A percentile compares a stretch with the other conserved stretches of the same genome.
Evolutionary conservation across 2,329 filamentous ascomycete species (phyloP).

Genomic region (Bipolaris victoriae): DNA sequence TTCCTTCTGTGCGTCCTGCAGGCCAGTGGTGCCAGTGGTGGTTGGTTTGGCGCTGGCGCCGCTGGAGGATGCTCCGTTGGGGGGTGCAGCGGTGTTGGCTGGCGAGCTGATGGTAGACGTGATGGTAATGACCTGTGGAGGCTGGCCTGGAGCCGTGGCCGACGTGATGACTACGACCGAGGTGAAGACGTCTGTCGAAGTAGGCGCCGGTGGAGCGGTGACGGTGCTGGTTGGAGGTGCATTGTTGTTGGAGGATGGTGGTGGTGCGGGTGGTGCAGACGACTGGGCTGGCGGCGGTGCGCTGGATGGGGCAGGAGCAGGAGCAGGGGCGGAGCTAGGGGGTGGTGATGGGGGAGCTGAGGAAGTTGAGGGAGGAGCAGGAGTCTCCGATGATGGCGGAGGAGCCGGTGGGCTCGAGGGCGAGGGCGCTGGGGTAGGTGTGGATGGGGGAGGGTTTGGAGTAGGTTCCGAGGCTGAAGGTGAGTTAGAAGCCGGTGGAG

Average conservation of each 20-base stretch:
- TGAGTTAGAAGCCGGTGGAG: conserved; percentile 22
- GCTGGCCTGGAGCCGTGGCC: conserved; percentile 27
- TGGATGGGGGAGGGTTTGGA: conserved; percentile 14
- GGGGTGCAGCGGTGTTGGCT: conserved; percentile 9
- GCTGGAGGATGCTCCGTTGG: conserved; percentile 9
- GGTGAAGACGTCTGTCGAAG: conserved; percentile 27
- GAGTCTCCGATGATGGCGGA: conserved; percentile 18
- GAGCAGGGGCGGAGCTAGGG: conserved; percentile 14
- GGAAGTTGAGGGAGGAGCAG: conserved; percentile 25
- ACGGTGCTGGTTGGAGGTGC: conserved; percentile 23
- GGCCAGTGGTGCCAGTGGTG: conserved; percentile 18
- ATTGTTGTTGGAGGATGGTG: not conserved
- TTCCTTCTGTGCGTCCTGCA: conserved; percentile 21
- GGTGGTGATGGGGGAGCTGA: conserved; percentile 9
- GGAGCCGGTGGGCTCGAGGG: conserved; percentile 20
- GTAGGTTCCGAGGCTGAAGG: conserved; percentile 22
- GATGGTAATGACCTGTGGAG: conserved; percentile 25
- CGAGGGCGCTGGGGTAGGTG: conserved; percentile 13
- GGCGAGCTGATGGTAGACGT: conserved; percentile 22
- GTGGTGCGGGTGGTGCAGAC: conserved; percentile 11
- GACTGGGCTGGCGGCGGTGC: conserved; percentile 16
- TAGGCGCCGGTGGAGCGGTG: conserved; percentile 33
- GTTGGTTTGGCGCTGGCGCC: conserved; percentile 14
- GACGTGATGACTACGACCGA: conserved; percentile 34
- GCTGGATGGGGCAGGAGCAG: conserved; percentile 19